Conservation (phyloP, 1,284 basidiomycete species). For the Naganishia sp. region DNA sequence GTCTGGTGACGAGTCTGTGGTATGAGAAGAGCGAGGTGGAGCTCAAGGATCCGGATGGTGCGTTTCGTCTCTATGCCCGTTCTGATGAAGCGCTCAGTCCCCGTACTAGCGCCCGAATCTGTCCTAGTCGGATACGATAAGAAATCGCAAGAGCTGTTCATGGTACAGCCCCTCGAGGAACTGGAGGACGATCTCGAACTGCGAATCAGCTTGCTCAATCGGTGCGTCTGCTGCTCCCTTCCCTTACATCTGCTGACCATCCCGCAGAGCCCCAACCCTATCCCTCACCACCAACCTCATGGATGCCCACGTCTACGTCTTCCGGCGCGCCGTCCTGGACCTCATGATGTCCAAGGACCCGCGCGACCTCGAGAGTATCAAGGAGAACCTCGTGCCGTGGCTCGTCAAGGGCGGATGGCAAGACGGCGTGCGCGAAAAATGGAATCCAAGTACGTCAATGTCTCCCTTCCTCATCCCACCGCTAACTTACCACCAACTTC, state of each 20-base stretch:
- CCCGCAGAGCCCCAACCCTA: constrained; percentile 67
- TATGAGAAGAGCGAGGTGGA: constrained; percentile 60
- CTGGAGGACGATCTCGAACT: constrained; percentile 65
- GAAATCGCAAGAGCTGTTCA: constrained; percentile 67
- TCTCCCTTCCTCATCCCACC: neutral
- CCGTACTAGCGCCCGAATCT: constrained; percentile 48
- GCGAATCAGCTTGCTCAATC: constrained; percentile 66
- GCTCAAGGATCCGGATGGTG: constrained; percentile 49
- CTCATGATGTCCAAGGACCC: constrained; percentile 64
- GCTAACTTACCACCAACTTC: constrained; percentile 20
- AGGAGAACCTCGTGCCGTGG: constrained; percentile 87
- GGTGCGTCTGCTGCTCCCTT: constrained; percentile 56
- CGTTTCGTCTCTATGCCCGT: constrained; percentile 34
- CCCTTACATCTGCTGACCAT: neutral
- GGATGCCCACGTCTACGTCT: constrained; percentile 89
- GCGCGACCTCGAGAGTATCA: constrained; percentile 69
- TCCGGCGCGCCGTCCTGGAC: constrained; percentile 72
- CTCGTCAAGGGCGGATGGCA: constrained; percentile 77
- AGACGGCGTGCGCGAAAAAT: constrained; percentile 43
- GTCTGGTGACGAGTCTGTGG: constrained; percentile 77
- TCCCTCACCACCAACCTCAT: constrained; percentile 70
- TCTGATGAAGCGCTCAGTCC: no score
- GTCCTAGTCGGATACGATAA: constrained; percentile 48
- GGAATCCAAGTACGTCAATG: constrained; percentile 45
- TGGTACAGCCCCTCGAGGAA: constrained; percentile 63